phyloP scores from a whole-genome alignment of 2,329 filamentous ascomycete genomes.

The Trichophyton mentagrophytes region DNA sequence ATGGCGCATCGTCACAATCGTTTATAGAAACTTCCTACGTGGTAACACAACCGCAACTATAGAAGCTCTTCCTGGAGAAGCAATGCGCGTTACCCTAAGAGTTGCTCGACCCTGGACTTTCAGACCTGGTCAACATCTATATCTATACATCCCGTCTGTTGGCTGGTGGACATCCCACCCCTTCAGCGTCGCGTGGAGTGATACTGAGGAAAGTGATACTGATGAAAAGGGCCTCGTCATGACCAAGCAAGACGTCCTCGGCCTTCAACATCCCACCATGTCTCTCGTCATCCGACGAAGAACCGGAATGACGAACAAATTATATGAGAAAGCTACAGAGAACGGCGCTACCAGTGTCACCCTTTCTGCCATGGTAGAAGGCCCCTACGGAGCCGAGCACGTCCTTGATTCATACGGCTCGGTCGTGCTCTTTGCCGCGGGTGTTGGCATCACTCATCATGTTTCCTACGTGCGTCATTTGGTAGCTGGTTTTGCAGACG shows the following conservation, averaged over 20 bases:
- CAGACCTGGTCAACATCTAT: slow-evolving; percentile 60
- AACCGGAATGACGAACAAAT: slow-evolving; percentile 72
- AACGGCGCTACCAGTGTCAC: slow-evolving; percentile 43
- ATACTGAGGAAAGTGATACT: slow-evolving; percentile 39
- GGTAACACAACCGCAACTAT: slow-evolving; percentile 53
- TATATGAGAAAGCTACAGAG: slow-evolving; percentile 56
- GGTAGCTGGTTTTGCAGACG: slow-evolving; percentile 53
- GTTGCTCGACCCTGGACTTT: slow-evolving; percentile 55
- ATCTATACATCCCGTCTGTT: slow-evolving; percentile 56
- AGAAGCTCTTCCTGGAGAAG: slow-evolving; percentile 57
- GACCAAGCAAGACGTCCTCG: slow-evolving; percentile 40
- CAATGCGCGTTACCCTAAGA: slow-evolving; percentile 56
- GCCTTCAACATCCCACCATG: slow-evolving; percentile 44
- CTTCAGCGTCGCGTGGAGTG: slow-evolving; percentile 65
- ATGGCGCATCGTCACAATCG: slow-evolving; percentile 48
- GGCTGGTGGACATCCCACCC: slow-evolving; percentile 62
- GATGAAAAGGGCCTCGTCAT: slow-evolving; percentile 33
- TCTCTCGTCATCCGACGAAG: slow-evolving; percentile 79
- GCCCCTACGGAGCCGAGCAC: slow-evolving; percentile 76
- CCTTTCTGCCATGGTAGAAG: slow-evolving; percentile 67
- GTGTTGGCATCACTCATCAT: slow-evolving; percentile 91
- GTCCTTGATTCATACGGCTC: slow-evolving; percentile 86
- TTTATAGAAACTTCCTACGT: slow-evolving; percentile 49
- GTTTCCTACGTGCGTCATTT: slow-evolving; percentile 75
- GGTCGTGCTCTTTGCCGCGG: slow-evolving; percentile 76